Percentiles rank a stretch among this genome's conserved stretches.
These are phyloP conservation scores for Aspergillus sp. DNA, from an alignment of 2,329 filamentous ascomycete genomes.

Conservation along the genomic window DNA sequence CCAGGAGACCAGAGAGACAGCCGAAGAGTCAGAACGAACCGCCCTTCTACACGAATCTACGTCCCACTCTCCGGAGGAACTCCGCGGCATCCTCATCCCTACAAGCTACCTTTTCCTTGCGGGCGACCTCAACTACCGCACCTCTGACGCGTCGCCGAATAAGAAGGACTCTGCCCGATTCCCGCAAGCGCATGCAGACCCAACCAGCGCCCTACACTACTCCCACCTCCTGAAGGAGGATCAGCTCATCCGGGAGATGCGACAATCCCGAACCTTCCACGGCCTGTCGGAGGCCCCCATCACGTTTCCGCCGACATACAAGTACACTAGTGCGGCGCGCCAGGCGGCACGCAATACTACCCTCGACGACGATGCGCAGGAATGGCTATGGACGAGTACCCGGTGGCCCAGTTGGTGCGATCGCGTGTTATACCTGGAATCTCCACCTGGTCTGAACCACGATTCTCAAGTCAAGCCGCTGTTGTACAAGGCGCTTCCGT, in stretches of 20 bases:
- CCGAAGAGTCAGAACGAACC: slow-evolving; percentile 26
- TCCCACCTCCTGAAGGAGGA: slow-evolving; percentile 68
- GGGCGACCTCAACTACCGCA: slow-evolving; percentile 95
- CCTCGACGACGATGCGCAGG: slow-evolving; percentile 33
- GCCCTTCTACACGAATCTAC: slow-evolving; percentile 29
- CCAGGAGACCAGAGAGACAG: slow-evolving; percentile 33
- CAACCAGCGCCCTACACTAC: slow-evolving; percentile 59
- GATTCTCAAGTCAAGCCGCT: slow-evolving; percentile 49
- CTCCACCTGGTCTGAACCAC: slow-evolving; percentile 51
- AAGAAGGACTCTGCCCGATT: slow-evolving; percentile 57
- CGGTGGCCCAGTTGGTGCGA: slow-evolving; percentile 95
- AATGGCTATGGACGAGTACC: slow-evolving; percentile 74
- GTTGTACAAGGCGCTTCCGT: slow-evolving; percentile 70
- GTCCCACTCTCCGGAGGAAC: slow-evolving; percentile 27
- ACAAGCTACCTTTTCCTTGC: slow-evolving; percentile 77
- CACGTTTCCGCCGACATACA: slow-evolving; percentile 88
- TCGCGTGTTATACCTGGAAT: slow-evolving; percentile 74
- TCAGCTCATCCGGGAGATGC: slow-evolving; percentile 72
- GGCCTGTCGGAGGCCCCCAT: slow-evolving; percentile 72
- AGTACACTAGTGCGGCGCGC: slow-evolving; percentile 60
- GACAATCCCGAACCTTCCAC: slow-evolving; percentile 69
- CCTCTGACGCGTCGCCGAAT: slow-evolving; percentile 63
- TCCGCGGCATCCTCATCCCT: slow-evolving; percentile 65
- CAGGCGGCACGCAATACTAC: slow-evolving; percentile 29
- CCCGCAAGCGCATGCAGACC: slow-evolving; percentile 57